Evolutionary conservation across 2,329 filamentous ascomycete genomes (phyloP).

Genomic region (Paramyrothecium sp.): DNA sequence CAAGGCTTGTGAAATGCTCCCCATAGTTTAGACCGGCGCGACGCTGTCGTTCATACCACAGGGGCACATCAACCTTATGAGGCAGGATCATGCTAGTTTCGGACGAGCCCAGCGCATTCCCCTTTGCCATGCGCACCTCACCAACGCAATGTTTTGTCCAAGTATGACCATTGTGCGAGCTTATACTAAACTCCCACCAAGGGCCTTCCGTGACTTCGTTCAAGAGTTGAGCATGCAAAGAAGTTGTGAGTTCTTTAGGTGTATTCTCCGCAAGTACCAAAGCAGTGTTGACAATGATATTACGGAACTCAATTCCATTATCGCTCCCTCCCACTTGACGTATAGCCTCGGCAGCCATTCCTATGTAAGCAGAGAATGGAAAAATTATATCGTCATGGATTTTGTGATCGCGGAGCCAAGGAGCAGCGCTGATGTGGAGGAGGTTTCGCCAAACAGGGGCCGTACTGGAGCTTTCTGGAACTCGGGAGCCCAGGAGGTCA

Average conservation of each 20-base stretch:
- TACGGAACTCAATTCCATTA: conserved; percentile 19
- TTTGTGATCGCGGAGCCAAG: conserved; percentile 44
- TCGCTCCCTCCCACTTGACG: conserved; percentile 12
- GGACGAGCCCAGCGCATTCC: not conserved
- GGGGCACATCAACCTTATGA: conserved; percentile 14
- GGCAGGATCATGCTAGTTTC: conserved; percentile 3
- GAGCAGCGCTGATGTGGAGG: conserved; percentile 13
- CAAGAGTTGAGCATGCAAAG: conserved; percentile 19
- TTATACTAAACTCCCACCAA: conserved; percentile 30
- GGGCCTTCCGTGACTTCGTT: conserved; percentile 18
- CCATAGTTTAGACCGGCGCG: conserved; percentile 29
- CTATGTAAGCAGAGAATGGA: conserved; percentile 33
- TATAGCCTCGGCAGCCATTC: conserved; percentile 24
- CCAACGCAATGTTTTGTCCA: conserved; percentile 21
- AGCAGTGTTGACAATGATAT: conserved; percentile 25
- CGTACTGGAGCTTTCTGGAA: conserved; percentile 9
- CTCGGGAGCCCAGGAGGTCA: conserved; percentile 9
- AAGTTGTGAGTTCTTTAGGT: conserved; percentile 29
- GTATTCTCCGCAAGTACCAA: conserved; percentile 26
- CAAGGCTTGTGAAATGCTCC: conserved; percentile 24
- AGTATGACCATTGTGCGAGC: conserved; percentile 13
- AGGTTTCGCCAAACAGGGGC: conserved; percentile 19
- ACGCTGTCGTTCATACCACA: conserved; percentile 24
- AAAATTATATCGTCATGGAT: conserved; percentile 41
- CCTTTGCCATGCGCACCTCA: not conserved